Conservation (phyloP, 441 rosid genomes). For the Erysimum cheiri region DNA sequence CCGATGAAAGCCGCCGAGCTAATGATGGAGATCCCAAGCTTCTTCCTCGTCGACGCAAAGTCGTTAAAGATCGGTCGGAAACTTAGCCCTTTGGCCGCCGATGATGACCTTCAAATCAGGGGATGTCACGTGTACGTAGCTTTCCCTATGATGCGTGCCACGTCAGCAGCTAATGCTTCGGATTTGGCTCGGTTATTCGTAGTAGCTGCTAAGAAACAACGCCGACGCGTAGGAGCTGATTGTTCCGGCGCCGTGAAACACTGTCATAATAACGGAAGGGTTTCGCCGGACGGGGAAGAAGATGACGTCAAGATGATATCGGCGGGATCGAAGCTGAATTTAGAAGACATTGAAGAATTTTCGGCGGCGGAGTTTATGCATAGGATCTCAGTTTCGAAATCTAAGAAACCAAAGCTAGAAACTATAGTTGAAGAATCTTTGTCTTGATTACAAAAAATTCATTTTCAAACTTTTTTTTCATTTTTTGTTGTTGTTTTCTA, state of each 20-base stretch:
- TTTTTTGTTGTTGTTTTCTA: background rate
- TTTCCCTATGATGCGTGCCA: conserved; percentile 69
- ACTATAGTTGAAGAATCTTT: conserved; percentile 65
- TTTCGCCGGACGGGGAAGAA: conserved; percentile 51
- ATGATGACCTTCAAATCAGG: conserved; percentile 59
- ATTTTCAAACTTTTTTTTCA: background rate
- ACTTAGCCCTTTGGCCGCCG: conserved; percentile 69
- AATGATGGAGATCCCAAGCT: conserved; percentile 79
- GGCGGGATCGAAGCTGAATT: conserved; percentile 50
- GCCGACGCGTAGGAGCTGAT: conserved; percentile 34
- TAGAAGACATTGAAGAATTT: conserved; percentile 72
- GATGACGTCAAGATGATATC: conserved; percentile 15
- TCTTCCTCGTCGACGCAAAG: conserved; percentile 62
- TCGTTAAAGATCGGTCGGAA: conserved; percentile 63
- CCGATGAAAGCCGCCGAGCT: conserved; percentile 80
- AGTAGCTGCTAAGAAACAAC: conserved; percentile 41
- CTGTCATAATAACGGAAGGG: conserved; percentile 40
- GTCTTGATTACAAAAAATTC: conserved; percentile 8
- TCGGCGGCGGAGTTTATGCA: conserved; percentile 64
- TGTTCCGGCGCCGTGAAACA: conserved; percentile 9
- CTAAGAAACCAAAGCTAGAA: conserved; percentile 78
- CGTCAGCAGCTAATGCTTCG: conserved; percentile 56
- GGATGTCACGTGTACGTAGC: conserved; percentile 57
- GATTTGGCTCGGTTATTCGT: conserved; percentile 63
- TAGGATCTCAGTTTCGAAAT: conserved; percentile 69